phyloP scores from a whole-genome alignment of 169 alveolate genomes.

The Cryptosporidium parvum region DNA sequence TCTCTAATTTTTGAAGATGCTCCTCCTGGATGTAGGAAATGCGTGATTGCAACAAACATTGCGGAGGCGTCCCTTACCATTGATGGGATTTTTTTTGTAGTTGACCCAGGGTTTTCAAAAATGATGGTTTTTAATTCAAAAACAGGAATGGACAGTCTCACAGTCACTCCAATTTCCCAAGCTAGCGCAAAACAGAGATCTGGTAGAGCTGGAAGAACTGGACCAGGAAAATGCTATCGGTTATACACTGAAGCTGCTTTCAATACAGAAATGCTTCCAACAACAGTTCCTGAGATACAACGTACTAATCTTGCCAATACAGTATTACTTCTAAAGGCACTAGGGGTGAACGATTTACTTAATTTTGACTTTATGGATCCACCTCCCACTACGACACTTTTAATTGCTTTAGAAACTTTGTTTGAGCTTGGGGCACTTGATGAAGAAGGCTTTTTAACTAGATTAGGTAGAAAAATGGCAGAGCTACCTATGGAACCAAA shows the following conservation, averaged over 20 bases:
- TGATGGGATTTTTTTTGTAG: conserved; percentile 99
- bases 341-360: conserved; percentile 99
- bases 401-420: conserved; percentile 97
- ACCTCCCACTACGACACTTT: conserved; percentile 96
- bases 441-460: conserved; percentile 99
- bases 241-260: conserved; percentile 98
- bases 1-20: conserved; percentile 98
- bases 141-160: conserved; percentile 98
- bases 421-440: conserved; percentile 98
- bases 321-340: conserved; percentile 97
- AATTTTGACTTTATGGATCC: conserved; percentile 99
- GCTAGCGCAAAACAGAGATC: conserved; percentile 99
- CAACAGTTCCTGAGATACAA: conserved; percentile 99
- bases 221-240: conserved; percentile 99
- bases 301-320: conserved; percentile 98
- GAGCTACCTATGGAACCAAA: conserved; percentile 99
- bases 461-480: conserved; percentile 99
- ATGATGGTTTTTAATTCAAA: conserved; percentile 96
- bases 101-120: conserved; percentile 99
- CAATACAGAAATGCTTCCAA: conserved; percentile 98
- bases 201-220: conserved; percentile 99
- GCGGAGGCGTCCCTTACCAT: conserved; percentile 99
- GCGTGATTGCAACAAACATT: conserved; percentile 99
- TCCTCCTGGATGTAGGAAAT: conserved; percentile 97
- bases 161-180: conserved; percentile 97